Evolutionary conservation across 108 stramenopile species (phyloP).

Genomic region (Halocafeteria seosinensis): DNA sequence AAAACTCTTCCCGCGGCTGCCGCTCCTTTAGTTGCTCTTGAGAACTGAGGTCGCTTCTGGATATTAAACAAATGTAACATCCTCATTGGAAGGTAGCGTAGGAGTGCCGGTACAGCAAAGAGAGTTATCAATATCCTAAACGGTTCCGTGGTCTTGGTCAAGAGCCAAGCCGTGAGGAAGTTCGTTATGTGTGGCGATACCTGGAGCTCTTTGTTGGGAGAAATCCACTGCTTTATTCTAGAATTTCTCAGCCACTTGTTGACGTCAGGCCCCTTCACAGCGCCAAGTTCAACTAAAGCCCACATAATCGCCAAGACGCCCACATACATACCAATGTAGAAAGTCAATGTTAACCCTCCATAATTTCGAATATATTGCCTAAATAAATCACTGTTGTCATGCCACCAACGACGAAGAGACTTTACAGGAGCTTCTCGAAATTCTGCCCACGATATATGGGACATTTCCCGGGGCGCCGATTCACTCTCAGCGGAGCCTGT

Average conservation of each 20-base stretch:
- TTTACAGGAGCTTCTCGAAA: background rate
- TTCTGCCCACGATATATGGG: background rate
- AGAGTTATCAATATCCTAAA: background rate
- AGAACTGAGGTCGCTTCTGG: no score
- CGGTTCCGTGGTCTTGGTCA: conserved; percentile 6
- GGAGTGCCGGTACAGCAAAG: background rate
- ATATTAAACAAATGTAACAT: background rate
- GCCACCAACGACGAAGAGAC: background rate
- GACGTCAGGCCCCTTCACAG: background rate
- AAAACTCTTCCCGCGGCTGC: no score
- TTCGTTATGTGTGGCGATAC: background rate
- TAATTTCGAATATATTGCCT: background rate
- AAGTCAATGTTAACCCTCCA: background rate
- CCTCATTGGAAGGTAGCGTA: background rate
- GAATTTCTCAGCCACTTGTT: background rate
- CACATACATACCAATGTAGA: background rate
- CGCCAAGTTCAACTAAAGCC: background rate
- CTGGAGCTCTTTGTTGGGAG: background rate
- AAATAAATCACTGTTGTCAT: background rate
- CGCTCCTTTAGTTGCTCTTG: no score
- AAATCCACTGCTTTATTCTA: background rate
- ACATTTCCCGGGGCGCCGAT: no score
- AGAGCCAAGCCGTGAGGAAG: conserved; percentile 4
- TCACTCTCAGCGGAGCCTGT: no score
- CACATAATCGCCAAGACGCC: background rate